These are phyloP conservation scores for Euphorbia peplus DNA, from an alignment of 345 rosid genomes.

Conservation along the genomic window DNA sequence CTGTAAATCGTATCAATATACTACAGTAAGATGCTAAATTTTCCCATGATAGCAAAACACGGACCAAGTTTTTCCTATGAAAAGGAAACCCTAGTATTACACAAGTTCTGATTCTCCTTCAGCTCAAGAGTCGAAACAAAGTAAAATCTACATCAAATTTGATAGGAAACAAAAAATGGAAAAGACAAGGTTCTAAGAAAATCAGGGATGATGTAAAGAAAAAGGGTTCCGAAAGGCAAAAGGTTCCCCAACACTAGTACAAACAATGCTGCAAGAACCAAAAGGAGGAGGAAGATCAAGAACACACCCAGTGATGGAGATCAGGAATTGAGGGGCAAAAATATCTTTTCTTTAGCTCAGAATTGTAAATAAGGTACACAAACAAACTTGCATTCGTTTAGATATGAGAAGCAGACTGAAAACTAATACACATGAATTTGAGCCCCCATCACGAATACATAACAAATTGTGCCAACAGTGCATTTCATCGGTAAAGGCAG, in stretches of 20 bases:
- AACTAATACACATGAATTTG: background rate
- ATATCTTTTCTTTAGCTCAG: background rate
- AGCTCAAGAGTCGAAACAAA: background rate
- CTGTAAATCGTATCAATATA: background rate
- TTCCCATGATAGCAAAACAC: too few relatives aligned
- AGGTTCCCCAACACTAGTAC: background rate
- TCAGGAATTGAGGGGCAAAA: background rate
- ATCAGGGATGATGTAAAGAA: too few relatives aligned
- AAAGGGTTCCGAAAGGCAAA: background rate
- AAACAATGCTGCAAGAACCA: background rate
- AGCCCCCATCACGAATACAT: background rate
- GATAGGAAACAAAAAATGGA: background rate
- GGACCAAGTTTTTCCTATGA: too few relatives aligned
- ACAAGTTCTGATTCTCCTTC: background rate
- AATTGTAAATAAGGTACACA: background rate
- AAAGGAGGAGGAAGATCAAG: background rate
- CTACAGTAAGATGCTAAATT: too few relatives aligned
- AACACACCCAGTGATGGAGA: background rate
- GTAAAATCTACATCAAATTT: background rate
- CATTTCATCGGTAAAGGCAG: too few relatives aligned
- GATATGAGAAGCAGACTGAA: background rate
- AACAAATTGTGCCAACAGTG: background rate
- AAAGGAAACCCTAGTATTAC: background rate
- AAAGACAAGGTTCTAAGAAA: background rate
- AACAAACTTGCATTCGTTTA: background rate